Percentiles rank a stretch among this genome's conserved stretches.
phyloP scores from a whole-genome alignment of 2,329 filamentous ascomycete species.

The Arthrobotrys entomopaga region DNA sequence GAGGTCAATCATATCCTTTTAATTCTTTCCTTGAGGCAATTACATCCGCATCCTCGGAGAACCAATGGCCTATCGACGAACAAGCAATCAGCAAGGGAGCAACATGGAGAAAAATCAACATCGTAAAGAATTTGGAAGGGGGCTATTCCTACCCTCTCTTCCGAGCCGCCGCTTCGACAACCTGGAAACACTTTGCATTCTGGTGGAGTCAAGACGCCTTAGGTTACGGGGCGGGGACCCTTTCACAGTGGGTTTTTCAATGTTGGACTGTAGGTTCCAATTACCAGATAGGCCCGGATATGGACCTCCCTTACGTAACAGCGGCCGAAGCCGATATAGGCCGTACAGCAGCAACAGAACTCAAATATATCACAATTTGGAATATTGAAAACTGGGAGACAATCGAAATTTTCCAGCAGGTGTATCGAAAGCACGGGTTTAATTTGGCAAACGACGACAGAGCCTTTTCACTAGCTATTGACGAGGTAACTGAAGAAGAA shows the following conservation, averaged over 20 bases:
- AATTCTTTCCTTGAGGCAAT: not conserved
- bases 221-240: not conserved
- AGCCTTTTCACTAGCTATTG: no score
- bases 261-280: slow-evolving; percentile 18
- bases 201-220: not conserved
- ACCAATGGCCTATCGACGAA: not conserved
- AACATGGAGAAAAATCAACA: slow-evolving; percentile 15
- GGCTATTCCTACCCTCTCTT: not conserved
- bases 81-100: not conserved
- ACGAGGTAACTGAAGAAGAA: not conserved
- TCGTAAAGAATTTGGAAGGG: not conserved
- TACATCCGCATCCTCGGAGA: not conserved
- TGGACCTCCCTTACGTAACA: not conserved
- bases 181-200: slow-evolving; percentile 13
- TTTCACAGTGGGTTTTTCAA: slow-evolving; percentile 12
- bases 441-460: no score
- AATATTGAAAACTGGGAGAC: slow-evolving; percentile 13
- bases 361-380: slow-evolving; percentile 28
- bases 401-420: not conserved
- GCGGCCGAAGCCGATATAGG: not conserved
- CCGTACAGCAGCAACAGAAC: not conserved
- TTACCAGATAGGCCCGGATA: not conserved
- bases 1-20: slow-evolving; percentile 25
- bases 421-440: no score
- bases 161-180: slow-evolving; percentile 1